Conservation (phyloP, 2,329 filamentous ascomycete genomes). For the Fusarium sp. region DNA sequence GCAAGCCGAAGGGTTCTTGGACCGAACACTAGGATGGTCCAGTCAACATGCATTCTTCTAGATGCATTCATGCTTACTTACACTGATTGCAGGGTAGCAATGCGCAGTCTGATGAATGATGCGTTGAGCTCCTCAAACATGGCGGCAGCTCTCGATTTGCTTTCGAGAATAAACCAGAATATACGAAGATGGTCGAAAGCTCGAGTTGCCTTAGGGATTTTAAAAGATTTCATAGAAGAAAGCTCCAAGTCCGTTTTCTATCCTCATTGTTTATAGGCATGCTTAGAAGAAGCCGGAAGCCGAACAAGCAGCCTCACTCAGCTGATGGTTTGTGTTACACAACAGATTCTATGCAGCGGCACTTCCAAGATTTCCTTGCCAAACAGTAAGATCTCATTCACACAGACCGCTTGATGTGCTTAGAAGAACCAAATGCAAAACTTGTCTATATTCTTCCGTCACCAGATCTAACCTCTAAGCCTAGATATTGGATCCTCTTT, state of each 20-base stretch:
- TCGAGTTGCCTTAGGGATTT: background rate
- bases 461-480: slow-evolving; percentile 36
- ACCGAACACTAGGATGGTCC: slow-evolving; percentile 21
- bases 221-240: too few relatives aligned
- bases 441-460: slow-evolving; percentile 39
- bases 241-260: background rate
- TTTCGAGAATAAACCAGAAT: background rate
- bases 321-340: slow-evolving; percentile 31
- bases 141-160: slow-evolving; percentile 9
- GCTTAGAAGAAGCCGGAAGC: slow-evolving; percentile 22
- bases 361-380: background rate
- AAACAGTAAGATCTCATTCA: background rate
- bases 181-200: background rate
- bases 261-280: background rate
- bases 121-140: slow-evolving; percentile 60
- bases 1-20: slow-evolving; percentile 8
- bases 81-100: slow-evolving; percentile 64
- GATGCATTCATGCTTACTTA: slow-evolving; percentile 52
- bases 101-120: slow-evolving; percentile 62
- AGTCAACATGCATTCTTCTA: background rate
- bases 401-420: background rate
- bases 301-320: slow-evolving; percentile 24
- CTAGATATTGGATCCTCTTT: slow-evolving; percentile 27
- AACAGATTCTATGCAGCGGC: slow-evolving; percentile 3
- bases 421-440: background rate